Evolutionary conservation across 176 grass and related monocot species (phyloP).

Genomic region (Pharus latifolius): DNA sequence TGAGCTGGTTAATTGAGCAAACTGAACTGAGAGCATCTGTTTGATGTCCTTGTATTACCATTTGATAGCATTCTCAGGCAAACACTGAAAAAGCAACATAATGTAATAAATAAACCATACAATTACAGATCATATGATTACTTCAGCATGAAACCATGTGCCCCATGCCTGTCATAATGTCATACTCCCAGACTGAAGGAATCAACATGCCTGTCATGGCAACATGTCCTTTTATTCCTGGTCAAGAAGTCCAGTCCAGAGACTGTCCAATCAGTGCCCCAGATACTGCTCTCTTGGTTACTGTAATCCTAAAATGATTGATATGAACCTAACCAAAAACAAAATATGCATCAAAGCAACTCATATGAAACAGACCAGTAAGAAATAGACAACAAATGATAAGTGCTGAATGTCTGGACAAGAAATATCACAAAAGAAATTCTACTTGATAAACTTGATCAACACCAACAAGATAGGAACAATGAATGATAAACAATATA

Average conservation of each 20-base stretch:
- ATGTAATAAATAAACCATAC: too few species aligned
- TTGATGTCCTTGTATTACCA: too few species aligned
- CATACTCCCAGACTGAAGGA: neutral
- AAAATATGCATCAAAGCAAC: neutral
- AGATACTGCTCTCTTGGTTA: neutral
- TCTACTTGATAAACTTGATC: too few species aligned
- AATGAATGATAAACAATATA: too few species aligned
- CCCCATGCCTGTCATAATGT: neutral
- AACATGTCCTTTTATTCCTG: neutral
- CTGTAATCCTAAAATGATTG: neutral
- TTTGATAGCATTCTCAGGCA: too few species aligned
- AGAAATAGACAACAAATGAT: neutral
- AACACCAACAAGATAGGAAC: too few species aligned
- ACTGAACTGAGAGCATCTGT: too few species aligned
- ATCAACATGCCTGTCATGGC: slow-evolving; percentile 3
- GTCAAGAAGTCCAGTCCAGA: neutral
- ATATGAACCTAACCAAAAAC: neutral
- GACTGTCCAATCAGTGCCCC: neutral
- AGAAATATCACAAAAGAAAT: too few species aligned
- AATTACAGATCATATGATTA: neutral
- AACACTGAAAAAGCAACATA: too few species aligned
- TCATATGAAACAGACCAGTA: neutral
- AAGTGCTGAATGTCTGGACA: neutral
- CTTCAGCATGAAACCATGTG: neutral
- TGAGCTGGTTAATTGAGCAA: too few species aligned